Percentiles rank a stretch among this genome's conserved stretches.
Evolutionary conservation across 2,329 filamentous ascomycete genomes (phyloP).

Genomic region (Aspergillus uvarum): DNA sequence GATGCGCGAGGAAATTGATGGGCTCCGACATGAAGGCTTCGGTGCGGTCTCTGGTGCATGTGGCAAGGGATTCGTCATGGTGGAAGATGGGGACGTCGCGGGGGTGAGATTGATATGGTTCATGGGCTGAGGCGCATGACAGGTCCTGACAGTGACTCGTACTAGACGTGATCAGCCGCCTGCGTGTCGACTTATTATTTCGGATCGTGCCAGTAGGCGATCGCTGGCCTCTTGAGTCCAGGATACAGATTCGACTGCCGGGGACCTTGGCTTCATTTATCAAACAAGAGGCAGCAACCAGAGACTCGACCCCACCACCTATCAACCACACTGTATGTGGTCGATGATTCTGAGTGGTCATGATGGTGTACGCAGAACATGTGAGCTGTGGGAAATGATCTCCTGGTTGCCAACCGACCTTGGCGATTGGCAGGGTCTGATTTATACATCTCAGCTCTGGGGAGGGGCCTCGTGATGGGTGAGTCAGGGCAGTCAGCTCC

Average conservation of each 20-base stretch:
- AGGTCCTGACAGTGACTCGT: neutral
- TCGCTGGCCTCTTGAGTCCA: neutral
- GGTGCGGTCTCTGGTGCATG: neutral
- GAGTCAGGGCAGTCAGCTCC: neutral
- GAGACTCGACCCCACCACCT: neutral
- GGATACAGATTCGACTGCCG: neutral
- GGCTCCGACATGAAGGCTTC: neutral
- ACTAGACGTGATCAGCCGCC: neutral
- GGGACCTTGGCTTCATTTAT: constrained; percentile 1
- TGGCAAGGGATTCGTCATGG: neutral
- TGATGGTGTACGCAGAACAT: neutral
- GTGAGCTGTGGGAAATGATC: neutral
- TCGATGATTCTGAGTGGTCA: neutral
- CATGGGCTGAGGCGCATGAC: neutral
- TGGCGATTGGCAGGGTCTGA: neutral
- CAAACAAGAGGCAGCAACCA: constrained; percentile 2
- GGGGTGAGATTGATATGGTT: neutral
- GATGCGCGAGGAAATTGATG: neutral
- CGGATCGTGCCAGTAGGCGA: neutral
- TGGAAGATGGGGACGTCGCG: neutral
- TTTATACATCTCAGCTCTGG: neutral
- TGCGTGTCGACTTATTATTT: neutral
- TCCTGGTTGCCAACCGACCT: neutral
- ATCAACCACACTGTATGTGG: neutral
- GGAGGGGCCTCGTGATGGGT: neutral